Evolutionary conservation across 306 rosid genomes (phyloP), one percentile per base, ranked within the genome.

Genomic region (cucumber (Cucumis sativus)): DNA sequence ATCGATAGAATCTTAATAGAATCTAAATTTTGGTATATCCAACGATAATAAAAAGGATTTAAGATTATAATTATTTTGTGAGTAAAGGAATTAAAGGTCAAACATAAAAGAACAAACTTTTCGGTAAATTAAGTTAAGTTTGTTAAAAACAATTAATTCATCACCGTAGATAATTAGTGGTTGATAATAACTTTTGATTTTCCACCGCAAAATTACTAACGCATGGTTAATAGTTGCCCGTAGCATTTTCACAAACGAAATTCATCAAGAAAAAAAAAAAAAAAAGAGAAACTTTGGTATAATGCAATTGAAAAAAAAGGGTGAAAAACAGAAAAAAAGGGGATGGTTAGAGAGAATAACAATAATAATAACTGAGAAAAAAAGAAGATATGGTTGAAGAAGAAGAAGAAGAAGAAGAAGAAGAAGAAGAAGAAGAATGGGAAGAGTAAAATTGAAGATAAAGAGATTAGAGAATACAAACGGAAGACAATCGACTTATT

Each of bases 371-470:
- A 43, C 2, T 43, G 49, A 43, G 49, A 43, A 43, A 43, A 43
- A 10, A 33, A 33, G 37, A 33, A 33, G 37, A 33, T 33, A 45
- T 45, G 51, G 8, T 45, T 45, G 51, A 6, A 45, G 51, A 45
- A 10, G 15, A 41, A 40, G 9, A 9, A 39, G 54, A 49, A 49
- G 56, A 47, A 47, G 40, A 49, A 72, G 76, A 39, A 72, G 18
- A 10, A 91, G 90, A 47, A 47, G 40, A 25, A 72, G 76, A 39
- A 72, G n/a, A 14, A 91, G 90, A 83, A 93, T 93, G 98, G 98
- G 98, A 64, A 88, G 98, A 85, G 96, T 93, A 75, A 93, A 93
- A 84, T 88, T 93, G 5, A 93, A 91, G 84, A 91, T 93, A 47
- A 91, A 89, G 89, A 91, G 90, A 80, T 79, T 91, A 79, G 98